Conservation (phyloP, 2,329 filamentous ascomycete genomes). For the Penicillium hesseltinei region DNA sequence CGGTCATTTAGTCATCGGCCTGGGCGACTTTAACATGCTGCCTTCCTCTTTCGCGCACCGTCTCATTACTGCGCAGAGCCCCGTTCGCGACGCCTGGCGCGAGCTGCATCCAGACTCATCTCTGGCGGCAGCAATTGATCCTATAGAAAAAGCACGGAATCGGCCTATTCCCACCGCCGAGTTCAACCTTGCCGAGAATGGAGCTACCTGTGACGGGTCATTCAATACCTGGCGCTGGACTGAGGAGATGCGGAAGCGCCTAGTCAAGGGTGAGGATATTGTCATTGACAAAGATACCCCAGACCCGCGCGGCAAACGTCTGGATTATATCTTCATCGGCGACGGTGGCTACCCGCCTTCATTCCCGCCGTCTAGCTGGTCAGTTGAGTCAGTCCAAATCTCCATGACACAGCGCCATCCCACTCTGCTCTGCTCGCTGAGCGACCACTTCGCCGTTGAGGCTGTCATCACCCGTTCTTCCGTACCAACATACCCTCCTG, state of each 20-base stretch:
- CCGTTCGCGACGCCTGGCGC: conserved; percentile 81
- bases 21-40: conserved; percentile 98
- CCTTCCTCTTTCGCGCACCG: conserved; percentile 80
- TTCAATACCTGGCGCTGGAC: conserved; percentile 95
- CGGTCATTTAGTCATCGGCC: conserved; percentile 77
- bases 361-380: conserved; percentile 56
- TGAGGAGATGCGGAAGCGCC: conserved; percentile 64
- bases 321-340: conserved; percentile 91
- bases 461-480: conserved; percentile 62
- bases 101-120: conserved; percentile 80
- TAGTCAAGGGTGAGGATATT: conserved; percentile 65
- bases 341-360: conserved; percentile 45
- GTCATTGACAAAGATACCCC: conserved; percentile 62
- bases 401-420: conserved; percentile 82
- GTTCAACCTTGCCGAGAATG: conserved; percentile 76
- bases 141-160: conserved; percentile 64
- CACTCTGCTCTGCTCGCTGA: conserved; percentile 77
- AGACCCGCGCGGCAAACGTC: conserved; percentile 76
- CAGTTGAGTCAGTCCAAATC: conserved; percentile 67
- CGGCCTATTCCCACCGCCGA: conserved; percentile 70
- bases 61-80: conserved; percentile 74
- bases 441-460: conserved; percentile 91
- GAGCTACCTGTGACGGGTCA: conserved; percentile 79
- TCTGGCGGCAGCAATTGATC: conserved; percentile 68
- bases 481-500: conserved; percentile 1